These are phyloP conservation scores for Sclerotinia spermophila DNA, from an alignment of 2,329 filamentous ascomycete species.

Conservation along the genomic window DNA sequence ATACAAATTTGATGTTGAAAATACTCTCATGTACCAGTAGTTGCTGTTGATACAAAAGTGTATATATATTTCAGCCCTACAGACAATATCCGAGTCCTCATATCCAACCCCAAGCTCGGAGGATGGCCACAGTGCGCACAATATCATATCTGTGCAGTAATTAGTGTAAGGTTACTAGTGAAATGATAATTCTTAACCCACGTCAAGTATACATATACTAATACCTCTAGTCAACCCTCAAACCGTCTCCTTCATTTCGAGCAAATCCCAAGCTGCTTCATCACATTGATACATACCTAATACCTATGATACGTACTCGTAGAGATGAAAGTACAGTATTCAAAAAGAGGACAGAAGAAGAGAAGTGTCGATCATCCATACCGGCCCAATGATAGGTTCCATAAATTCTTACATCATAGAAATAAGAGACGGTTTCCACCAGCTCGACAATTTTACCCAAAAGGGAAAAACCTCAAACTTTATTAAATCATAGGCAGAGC, in stretches of 20 bases:
- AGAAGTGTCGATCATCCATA: neutral
- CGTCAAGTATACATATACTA: too few species aligned
- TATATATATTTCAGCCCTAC: neutral
- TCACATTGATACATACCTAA: too few species aligned
- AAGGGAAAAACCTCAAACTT: slow-evolving; percentile 23
- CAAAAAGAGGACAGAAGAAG: neutral
- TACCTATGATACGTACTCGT: too few species aligned
- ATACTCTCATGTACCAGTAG: neutral
- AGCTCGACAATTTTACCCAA: slow-evolving; percentile 32
- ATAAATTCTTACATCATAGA: slow-evolving; percentile 1
- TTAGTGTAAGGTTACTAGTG: too few species aligned
- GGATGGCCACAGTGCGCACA: too few species aligned
- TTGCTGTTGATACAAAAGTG: neutral
- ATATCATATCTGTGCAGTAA: too few species aligned
- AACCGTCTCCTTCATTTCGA: too few species aligned
- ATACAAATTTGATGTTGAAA: neutral
- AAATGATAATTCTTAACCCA: too few species aligned
- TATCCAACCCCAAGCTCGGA: neutral
- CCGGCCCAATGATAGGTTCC: neutral
- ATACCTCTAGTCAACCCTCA: too few species aligned
- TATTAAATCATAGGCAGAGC: neutral
- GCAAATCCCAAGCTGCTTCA: too few species aligned
- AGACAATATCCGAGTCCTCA: neutral
- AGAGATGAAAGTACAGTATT: neutral
- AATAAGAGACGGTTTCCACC: neutral